phyloP scores from a whole-genome alignment of 2,329 filamentous ascomycete genomes.

The Erysiphe neolycopersici region DNA sequence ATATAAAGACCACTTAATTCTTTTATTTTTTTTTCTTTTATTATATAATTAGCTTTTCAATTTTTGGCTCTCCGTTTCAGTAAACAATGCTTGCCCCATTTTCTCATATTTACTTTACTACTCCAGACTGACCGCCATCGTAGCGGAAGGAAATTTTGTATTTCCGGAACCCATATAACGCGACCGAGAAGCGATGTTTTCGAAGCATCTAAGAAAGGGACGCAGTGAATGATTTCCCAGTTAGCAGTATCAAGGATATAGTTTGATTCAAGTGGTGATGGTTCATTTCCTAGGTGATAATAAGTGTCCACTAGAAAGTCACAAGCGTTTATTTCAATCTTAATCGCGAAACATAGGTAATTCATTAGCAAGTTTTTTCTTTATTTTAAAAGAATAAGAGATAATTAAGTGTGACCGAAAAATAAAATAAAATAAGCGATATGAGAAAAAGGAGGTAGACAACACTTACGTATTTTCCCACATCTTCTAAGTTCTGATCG shows the following conservation, averaged over 20 bases:
- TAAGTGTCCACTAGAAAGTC: conserved; percentile 71
- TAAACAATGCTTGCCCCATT: conserved; percentile 77
- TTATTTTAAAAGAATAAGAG: too few species aligned
- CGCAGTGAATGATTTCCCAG: conserved; percentile 57
- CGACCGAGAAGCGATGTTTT: conserved; percentile 49
- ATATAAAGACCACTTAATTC: too few species aligned
- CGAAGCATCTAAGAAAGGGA: conserved; percentile 54
- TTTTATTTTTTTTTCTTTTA: too few species aligned
- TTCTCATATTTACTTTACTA: conserved; percentile 18
- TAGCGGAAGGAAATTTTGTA: conserved; percentile 34
- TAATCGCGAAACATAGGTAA: not conserved
- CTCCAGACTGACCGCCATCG: conserved; percentile 20
- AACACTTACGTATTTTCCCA: conserved; percentile 49
- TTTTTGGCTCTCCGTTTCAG: conserved; percentile 22
- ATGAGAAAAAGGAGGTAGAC: conserved; percentile 1
- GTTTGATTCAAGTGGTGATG: conserved; percentile 50
- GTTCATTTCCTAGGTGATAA: conserved; percentile 27
- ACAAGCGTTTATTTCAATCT: conserved; percentile 46
- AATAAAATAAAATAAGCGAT: too few species aligned
- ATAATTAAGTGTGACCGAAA: too few species aligned
- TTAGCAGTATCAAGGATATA: conserved; percentile 45
- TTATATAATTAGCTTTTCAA: too few species aligned
- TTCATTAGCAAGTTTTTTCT: too few species aligned
- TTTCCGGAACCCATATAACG: conserved; percentile 57
- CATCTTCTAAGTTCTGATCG: conserved; percentile 66